Conservation (phyloP, 257 asterid species). For the Salvia hispanica region DNA sequence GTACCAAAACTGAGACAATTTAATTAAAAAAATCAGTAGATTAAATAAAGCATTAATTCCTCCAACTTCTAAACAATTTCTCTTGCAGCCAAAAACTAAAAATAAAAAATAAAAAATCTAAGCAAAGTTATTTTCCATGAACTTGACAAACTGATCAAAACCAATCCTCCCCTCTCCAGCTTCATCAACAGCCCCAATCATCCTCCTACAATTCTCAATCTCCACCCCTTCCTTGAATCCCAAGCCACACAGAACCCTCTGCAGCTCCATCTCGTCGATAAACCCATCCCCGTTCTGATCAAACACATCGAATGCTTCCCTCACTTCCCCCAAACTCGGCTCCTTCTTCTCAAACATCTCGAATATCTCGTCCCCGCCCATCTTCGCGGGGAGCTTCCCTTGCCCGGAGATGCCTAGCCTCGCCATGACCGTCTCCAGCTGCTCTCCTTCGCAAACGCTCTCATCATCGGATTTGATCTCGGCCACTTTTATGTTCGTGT, state of each 20-base stretch:
- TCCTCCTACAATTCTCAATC: conserved; percentile 57
- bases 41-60: neutral
- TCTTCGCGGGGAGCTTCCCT: conserved; percentile 32
- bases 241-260: conserved; percentile 51
- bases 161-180: conserved; percentile 67
- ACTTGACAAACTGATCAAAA: conserved; percentile 57
- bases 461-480: conserved; percentile 15
- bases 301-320: conserved; percentile 66
- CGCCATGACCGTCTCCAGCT: conserved; percentile 48
- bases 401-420: conserved; percentile 47
- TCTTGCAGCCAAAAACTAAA: neutral
- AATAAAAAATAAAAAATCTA: neutral
- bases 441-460: conserved; percentile 51
- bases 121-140: conserved; percentile 40
- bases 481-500: too few species aligned
- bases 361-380: conserved; percentile 27
- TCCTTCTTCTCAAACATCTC: conserved; percentile 53
- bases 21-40: neutral
- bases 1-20: neutral
- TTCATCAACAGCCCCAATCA: conserved; percentile 67
- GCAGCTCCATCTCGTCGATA: conserved; percentile 74
- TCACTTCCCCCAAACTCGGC: conserved; percentile 51
- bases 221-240: conserved; percentile 59
- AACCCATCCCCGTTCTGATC: conserved; percentile 75
- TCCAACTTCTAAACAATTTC: neutral